phyloP scores from a whole-genome alignment of 768 basidiomycete species.

The Amylocystis lapponica region DNA sequence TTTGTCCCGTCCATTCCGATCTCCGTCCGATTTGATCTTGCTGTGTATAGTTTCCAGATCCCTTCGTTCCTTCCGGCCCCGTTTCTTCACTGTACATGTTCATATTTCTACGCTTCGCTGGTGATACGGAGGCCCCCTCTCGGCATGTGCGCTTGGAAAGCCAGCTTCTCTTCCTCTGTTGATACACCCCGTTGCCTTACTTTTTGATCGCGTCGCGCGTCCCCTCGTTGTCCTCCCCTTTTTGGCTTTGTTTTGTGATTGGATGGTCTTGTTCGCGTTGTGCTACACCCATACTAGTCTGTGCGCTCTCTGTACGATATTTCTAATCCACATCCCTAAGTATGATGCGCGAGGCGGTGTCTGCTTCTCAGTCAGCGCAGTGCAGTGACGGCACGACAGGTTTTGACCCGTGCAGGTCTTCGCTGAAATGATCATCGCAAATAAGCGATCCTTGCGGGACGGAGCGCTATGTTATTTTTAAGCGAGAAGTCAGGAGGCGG shows the following conservation, averaged over 20 bases:
- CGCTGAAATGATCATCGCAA: too few relatives aligned
- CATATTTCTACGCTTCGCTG: background rate
- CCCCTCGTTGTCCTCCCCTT: too few relatives aligned
- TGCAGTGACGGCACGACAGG: too few relatives aligned
- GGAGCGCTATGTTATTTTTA: too few relatives aligned
- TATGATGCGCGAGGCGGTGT: too few relatives aligned
- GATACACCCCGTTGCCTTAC: too few relatives aligned
- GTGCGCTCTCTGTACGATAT: background rate
- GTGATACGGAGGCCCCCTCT: background rate
- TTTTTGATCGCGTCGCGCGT: background rate
- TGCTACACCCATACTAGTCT: background rate
- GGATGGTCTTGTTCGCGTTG: background rate
- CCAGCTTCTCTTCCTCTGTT: background rate
- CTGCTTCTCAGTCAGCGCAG: too few relatives aligned
- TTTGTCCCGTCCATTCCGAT: background rate
- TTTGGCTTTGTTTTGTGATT: background rate
- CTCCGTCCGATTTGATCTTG: conserved; percentile 10
- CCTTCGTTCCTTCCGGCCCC: background rate
- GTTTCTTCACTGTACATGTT: conserved; percentile 2
- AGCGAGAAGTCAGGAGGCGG: too few relatives aligned
- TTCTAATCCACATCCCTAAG: too few relatives aligned
- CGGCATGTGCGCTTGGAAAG: background rate
- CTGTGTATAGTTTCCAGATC: conserved; percentile 6
- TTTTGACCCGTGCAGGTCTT: too few relatives aligned
- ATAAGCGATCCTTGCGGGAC: too few relatives aligned